Percentiles rank a stretch among this genome's conserved stretches.
Conservation (phyloP, 345 rosid genomes). For the Arabidopsis suecica region DNA sequence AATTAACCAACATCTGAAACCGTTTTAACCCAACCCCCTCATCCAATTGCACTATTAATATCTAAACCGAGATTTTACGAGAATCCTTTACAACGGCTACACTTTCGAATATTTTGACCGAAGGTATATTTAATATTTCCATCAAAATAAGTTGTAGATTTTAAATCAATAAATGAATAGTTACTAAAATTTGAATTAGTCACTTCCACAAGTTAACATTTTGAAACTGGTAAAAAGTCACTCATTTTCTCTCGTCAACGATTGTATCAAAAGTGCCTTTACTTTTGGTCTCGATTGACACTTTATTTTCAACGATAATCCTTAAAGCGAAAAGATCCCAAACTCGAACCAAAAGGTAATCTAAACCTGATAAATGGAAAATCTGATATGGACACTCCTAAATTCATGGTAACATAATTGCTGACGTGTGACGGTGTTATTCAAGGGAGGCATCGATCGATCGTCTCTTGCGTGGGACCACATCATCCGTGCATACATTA, state of each 20-base stretch:
- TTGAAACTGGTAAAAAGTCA: neutral
- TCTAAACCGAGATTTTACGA: neutral
- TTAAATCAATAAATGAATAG: neutral
- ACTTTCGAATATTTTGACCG: neutral
- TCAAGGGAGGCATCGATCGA: constrained; percentile 40
- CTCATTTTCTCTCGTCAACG: neutral
- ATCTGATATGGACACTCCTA: constrained; percentile 3
- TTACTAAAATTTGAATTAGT: neutral
- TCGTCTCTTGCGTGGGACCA: constrained; percentile 29
- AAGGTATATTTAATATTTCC: neutral
- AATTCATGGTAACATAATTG: constrained; percentile 39
- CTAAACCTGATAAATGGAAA: constrained; percentile 4
- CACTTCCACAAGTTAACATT: neutral
- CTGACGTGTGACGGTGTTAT: constrained; percentile 40
- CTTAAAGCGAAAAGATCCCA: neutral
- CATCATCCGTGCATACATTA: constrained; percentile 24
- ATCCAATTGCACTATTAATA: neutral
- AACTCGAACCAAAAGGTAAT: constrained; percentile 5
- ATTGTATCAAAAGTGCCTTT: neutral
- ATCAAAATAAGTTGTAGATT: neutral
- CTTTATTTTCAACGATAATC: neutral
- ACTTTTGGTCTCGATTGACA: neutral
- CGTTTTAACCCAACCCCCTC: neutral
- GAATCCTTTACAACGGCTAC: neutral
- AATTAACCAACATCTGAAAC: neutral